Base-by-base conservation (phyloP, 78 protist species). In the Trichosphaerium sp. region DNA sequence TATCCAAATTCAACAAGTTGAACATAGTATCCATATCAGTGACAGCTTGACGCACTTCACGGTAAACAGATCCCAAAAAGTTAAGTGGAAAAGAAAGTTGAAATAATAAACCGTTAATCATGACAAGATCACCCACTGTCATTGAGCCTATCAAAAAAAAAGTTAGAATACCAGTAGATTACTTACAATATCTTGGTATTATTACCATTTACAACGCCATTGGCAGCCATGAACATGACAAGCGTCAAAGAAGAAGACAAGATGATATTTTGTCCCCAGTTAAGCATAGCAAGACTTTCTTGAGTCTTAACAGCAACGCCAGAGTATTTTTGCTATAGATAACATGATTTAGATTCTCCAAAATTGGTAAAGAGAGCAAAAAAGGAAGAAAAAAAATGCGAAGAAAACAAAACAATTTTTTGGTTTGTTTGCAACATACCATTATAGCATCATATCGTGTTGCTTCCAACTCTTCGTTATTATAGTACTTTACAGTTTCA, bases 31-130 rank as follows among this genome's bases (percentile, higher is more conserved):
- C 83, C 91, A 91, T 84, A 59, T 91, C 92, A 34, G 74, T 69
- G 5, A 82, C 68, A 8, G 91, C 67, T 38, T 84, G 87, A 18
- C 76, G 75, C 59, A 85, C 43, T 60, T 87, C 92, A 23, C 96
- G 76, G 43, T 87, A 91, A 29, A 87, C 88, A 4, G 92, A 75
- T 23, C 96, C 96, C 4, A 91, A 63, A 49, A 84, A 91, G 56
- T 84, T 87, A 34, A 91, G 79, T 41, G 96, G 96, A 25, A 82
- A 11, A n/a, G 91, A 78, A 5, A 91, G 80, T 79, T 91, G 96
- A 65, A 91, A 77, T 4, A 91, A 39, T 14, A 87, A 66, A n/a
- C 90, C 83, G 71, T 85, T 84, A 43, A 84, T 72, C 47, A 91
- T 43, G 15, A 85, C 89, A 40, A 91, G 75, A 48, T 84, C 93